phyloP scores from a whole-genome alignment of 768 basidiomycete species.

The Sarcodon sp. region DNA sequence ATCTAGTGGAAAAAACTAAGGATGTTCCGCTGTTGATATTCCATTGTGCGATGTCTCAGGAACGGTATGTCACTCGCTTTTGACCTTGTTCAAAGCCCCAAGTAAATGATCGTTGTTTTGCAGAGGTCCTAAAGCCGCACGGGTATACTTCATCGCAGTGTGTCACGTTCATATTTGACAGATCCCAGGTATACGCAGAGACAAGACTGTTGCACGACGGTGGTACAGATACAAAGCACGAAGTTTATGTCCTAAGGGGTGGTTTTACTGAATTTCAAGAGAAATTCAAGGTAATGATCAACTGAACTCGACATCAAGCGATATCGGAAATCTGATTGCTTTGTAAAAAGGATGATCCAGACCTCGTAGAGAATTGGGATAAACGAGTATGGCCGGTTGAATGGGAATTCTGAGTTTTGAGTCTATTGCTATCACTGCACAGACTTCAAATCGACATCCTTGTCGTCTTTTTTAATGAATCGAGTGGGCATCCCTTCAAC shows the following conservation, averaged over 20 bases:
- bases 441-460: neutral
- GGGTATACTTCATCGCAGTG: conserved; percentile 26
- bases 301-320: neutral
- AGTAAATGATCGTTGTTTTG: neutral
- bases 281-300: conserved; percentile 41
- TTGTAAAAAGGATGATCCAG: conserved; percentile 39
- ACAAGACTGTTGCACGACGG: conserved; percentile 34
- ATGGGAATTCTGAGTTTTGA: no score
- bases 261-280: conserved; percentile 66
- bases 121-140: conserved; percentile 71
- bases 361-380: conserved; percentile 70
- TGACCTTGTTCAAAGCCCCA: neutral
- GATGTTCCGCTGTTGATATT: conserved; percentile 56
- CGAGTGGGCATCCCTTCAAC: conserved; percentile 51
- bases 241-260: conserved; percentile 53
- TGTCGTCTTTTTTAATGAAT: conserved; percentile 28
- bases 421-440: neutral
- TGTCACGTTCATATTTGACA: neutral
- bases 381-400: conserved; percentile 38
- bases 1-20: conserved; percentile 47
- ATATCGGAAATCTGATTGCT: conserved; percentile 1
- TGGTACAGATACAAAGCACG: conserved; percentile 31
- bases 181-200: conserved; percentile 51
- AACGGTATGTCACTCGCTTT: conserved; percentile 36
- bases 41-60: conserved; percentile 69